Evolutionary conservation across 1,139 yeast genomes (phyloP).

Genomic region (Magnusiomyces tetraspermus): DNA sequence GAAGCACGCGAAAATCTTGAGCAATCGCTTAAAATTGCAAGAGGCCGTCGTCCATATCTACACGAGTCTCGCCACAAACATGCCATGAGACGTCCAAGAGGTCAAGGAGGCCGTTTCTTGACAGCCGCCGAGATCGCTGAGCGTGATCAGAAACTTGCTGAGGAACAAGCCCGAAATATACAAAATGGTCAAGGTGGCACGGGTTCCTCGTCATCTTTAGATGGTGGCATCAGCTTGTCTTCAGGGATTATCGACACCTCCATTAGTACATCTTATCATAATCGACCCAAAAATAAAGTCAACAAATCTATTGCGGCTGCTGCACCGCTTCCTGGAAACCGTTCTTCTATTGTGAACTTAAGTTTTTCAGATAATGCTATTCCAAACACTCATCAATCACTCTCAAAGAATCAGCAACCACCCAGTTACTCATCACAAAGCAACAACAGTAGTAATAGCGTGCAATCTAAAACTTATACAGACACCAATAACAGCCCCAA

Average conservation of each 20-base stretch:
- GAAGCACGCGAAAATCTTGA: slow-evolving; percentile 90
- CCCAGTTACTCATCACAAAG: no score
- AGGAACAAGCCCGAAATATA: slow-evolving; percentile 14
- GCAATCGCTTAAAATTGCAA: slow-evolving; percentile 74
- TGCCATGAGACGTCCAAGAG: slow-evolving; percentile 98
- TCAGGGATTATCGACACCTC: no score
- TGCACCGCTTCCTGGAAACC: background rate
- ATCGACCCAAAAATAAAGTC: background rate
- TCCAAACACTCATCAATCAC: no score
- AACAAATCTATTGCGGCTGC: background rate
- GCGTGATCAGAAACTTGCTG: slow-evolving; percentile 47
- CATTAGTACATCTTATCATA: background rate
- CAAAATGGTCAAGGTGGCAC: background rate
- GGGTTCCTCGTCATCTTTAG: background rate
- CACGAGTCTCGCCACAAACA: slow-evolving; percentile 98
- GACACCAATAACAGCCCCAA: background rate
- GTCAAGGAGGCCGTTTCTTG: slow-evolving; percentile 94
- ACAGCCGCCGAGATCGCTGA: slow-evolving; percentile 97
- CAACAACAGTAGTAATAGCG: background rate
- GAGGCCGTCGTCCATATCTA: slow-evolving; percentile 87
- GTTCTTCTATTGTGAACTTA: no score
- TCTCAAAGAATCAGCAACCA: no score
- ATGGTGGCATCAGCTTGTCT: no score
- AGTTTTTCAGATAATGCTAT: background rate
- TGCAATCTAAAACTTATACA: background rate